Conservation (phyloP, 2,329 filamentous ascomycete species). For the Colletotrichum cordylinicola region DNA sequence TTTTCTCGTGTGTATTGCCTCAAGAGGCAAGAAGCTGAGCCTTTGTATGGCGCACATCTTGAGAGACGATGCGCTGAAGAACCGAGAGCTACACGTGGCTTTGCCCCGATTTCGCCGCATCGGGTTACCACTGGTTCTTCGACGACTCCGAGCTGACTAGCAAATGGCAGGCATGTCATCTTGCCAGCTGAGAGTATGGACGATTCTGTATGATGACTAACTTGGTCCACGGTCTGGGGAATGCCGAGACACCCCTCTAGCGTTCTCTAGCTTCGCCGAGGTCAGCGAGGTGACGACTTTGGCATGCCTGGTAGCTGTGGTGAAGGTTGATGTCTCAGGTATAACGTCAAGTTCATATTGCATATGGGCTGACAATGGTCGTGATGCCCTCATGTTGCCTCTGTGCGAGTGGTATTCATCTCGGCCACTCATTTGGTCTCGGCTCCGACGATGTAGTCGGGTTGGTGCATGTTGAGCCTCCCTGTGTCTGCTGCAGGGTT, state of each 20-base stretch:
- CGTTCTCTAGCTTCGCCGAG: neutral
- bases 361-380: neutral
- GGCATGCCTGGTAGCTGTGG: neutral
- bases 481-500: neutral
- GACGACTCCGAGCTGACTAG: neutral
- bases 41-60: neutral
- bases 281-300: neutral
- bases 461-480: neutral
- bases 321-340: neutral
- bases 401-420: neutral
- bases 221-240: neutral
- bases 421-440: neutral
- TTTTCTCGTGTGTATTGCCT: neutral
- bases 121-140: neutral
- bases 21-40: neutral
- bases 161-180: neutral
- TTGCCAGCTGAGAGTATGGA: neutral
- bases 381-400: neutral
- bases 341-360: neutral
- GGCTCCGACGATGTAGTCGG: neutral
- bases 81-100: neutral
- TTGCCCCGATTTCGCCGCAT: neutral
- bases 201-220: neutral
- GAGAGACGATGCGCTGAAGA: neutral
- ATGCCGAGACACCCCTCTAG: neutral